Evolutionary conservation across 176 grass and related monocot genomes (phyloP).

Genomic region (Cenchrus fungigraminus): DNA sequence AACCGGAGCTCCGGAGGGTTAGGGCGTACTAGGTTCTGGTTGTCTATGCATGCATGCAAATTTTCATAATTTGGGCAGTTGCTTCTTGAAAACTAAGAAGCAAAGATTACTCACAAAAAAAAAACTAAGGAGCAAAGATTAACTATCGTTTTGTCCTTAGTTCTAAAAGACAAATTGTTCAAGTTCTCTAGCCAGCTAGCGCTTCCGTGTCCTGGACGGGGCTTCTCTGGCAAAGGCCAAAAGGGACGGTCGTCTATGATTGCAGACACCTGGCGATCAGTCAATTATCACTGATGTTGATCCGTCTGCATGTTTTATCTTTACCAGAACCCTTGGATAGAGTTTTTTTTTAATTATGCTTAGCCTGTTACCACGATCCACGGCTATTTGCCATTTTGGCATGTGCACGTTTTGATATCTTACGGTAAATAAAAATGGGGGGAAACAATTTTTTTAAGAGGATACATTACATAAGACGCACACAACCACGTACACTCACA

Average conservation of each 20-base stretch:
- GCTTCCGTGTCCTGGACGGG: conserved; percentile 14
- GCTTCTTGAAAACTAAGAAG: not conserved
- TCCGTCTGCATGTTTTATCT: not conserved
- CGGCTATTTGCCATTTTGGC: not conserved
- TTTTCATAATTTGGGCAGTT: not conserved
- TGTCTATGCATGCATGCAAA: not conserved
- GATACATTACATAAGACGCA: no score
- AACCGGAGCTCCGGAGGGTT: not conserved
- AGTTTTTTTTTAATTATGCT: not conserved
- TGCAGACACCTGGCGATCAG: not conserved
- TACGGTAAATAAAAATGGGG: no score
- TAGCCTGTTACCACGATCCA: no score
- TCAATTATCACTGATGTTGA: conserved; percentile 19
- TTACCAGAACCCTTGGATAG: not conserved
- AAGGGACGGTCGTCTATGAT: no score
- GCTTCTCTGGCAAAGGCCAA: not conserved
- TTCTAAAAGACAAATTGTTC: conserved; percentile 14
- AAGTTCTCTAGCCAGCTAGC: not conserved
- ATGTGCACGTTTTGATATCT: no score
- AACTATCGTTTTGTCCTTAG: no score
- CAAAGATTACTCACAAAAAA: no score
- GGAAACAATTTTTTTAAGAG: no score
- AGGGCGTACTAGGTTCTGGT: not conserved
- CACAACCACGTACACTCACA: no score
- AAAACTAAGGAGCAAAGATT: no score